A percentile compares a stretch with the other conserved stretches of the same genome.
Conservation (phyloP, 495 filamentous ascomycete species). For the Hypoxylon rickii region DNA sequence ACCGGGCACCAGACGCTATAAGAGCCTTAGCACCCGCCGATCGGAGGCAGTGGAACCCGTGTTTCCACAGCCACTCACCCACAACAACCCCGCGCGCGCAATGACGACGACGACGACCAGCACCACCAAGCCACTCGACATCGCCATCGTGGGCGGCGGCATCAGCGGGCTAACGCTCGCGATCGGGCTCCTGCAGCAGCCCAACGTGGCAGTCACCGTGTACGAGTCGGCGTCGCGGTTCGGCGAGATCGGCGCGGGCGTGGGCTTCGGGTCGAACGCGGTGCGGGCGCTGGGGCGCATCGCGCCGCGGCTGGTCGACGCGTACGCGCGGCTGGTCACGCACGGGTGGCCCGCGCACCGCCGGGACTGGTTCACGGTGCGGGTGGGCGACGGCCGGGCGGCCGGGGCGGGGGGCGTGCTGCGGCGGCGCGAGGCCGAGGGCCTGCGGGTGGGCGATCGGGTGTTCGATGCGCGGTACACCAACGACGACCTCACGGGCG, state of each 20-base stretch:
- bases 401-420: conserved; percentile 26
- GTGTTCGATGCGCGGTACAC: conserved; percentile 34
- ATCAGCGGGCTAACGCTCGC: conserved; percentile 59
- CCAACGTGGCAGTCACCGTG: conserved; percentile 51
- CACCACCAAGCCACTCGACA: conserved; percentile 35
- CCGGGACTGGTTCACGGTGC: conserved; percentile 28
- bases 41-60: too few species aligned
- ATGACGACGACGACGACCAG: conserved; percentile 14
- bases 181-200: conserved; percentile 45
- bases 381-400: conserved; percentile 32
- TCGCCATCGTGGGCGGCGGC: conserved; percentile 62
- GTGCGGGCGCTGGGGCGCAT: conserved; percentile 59
- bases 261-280: conserved; percentile 64
- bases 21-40: too few species aligned
- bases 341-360: conserved; percentile 16
- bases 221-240: conserved; percentile 59
- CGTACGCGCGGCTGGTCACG: conserved; percentile 41
- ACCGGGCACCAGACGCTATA: too few species aligned
- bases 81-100: neutral
- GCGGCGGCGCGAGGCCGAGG: conserved; percentile 21
- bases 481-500: conserved; percentile 35
- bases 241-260: conserved; percentile 64
- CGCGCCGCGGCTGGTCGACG: conserved; percentile 51
- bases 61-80: too few species aligned
- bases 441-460: conserved; percentile 32